phyloP scores from a whole-genome alignment of 1,284 basidiomycete species.

The Malassezia globosa region DNA sequence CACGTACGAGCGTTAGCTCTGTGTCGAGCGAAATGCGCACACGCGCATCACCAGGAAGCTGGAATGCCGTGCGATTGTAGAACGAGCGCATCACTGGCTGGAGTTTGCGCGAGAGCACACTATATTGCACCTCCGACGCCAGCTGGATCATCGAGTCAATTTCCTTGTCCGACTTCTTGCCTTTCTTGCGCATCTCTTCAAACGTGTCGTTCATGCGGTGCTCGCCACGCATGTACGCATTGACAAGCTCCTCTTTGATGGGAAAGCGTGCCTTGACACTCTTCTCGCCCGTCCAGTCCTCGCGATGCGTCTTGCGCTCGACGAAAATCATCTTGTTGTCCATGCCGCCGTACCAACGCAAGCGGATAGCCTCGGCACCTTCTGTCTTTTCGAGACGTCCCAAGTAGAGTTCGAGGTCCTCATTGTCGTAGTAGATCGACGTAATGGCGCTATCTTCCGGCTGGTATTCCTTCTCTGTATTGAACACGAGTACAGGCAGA shows the following conservation, averaged over 20 bases:
- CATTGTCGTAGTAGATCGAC: constrained; percentile 85
- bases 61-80: constrained; percentile 97
- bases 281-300: constrained; percentile 99
- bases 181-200: constrained; percentile 72
- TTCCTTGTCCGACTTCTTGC: constrained; percentile 87
- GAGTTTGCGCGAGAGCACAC: constrained; percentile 70
- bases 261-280: constrained; percentile 96
- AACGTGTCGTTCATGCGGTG: constrained; percentile 92
- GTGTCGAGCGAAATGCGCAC: constrained; percentile 97
- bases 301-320: constrained; percentile 94
- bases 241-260: constrained; percentile 88
- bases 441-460: constrained; percentile 71
- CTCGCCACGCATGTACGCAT: constrained; percentile 76
- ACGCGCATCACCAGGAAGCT: constrained; percentile 90
- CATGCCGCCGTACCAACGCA: constrained; percentile 96
- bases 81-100: constrained; percentile 85
- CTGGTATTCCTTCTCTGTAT: constrained; percentile 87
- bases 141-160: constrained; percentile 91
- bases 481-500: constrained; percentile 66
- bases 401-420: constrained; percentile 92
- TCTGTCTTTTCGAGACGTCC: constrained; percentile 96
- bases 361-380: constrained; percentile 87
- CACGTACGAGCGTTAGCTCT: constrained; percentile 80
- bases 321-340: constrained; percentile 71
- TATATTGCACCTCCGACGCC: constrained; percentile 90